phyloP scores from a whole-genome alignment of 2,329 filamentous ascomycete genomes.

The Colletotrichum sp. region DNA sequence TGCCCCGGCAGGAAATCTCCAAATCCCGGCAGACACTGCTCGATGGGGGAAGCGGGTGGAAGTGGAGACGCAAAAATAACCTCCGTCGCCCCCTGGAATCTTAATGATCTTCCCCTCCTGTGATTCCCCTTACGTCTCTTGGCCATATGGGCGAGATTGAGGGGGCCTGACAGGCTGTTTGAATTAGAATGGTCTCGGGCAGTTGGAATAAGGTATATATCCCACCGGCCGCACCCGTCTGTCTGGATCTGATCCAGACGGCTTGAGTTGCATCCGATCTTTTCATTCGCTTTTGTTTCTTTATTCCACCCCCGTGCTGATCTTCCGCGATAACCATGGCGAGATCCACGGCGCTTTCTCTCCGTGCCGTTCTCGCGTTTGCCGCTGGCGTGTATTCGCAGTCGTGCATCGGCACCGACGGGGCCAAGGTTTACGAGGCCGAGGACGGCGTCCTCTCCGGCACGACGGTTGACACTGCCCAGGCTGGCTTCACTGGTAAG shows the following conservation, averaged over 20 bases:
- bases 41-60: background rate
- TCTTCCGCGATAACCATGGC: conserved; percentile 1
- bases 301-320: background rate
- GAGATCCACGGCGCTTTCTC: conserved; percentile 5
- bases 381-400: conserved; percentile 13
- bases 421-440: conserved; percentile 36
- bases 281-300: background rate
- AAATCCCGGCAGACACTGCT: background rate
- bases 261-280: background rate
- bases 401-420: conserved; percentile 10
- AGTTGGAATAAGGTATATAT: background rate
- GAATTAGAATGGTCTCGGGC: background rate
- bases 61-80: conserved; percentile 3
- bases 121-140: background rate
- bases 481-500: conserved; percentile 42
- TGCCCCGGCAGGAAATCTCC: background rate
- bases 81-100: background rate
- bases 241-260: background rate
- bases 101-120: background rate
- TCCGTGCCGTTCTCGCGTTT: conserved; percentile 4
- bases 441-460: conserved; percentile 45
- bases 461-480: conserved; percentile 40
- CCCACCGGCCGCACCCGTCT: background rate
- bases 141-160: background rate
- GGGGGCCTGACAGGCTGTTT: background rate